Evolutionary conservation across 2,329 filamentous ascomycete species (phyloP).

Genomic region (Aspergillus sojae): DNA sequence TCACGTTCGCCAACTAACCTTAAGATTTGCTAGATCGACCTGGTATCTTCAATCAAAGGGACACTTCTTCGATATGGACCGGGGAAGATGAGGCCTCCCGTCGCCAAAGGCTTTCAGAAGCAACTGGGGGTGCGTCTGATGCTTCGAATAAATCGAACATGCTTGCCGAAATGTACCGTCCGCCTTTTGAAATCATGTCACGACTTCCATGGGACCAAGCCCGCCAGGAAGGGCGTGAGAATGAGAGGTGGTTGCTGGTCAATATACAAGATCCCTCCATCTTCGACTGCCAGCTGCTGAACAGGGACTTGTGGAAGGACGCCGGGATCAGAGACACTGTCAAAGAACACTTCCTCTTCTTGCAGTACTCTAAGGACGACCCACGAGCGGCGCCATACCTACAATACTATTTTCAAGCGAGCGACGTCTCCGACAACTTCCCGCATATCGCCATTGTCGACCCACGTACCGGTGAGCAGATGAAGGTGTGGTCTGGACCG

Average conservation of each 20-base stretch:
- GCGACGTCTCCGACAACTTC: conserved; percentile 85
- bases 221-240: conserved; percentile 79
- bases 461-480: conserved; percentile 91
- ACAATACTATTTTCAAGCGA: conserved; percentile 82
- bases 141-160: conserved; percentile 71
- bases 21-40: conserved; percentile 43
- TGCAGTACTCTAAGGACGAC: conserved; percentile 91
- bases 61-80: conserved; percentile 61
- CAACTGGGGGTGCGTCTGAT: conserved; percentile 68
- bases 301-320: conserved; percentile 96
- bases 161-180: conserved; percentile 88
- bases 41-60: conserved; percentile 71
- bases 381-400: conserved; percentile 77
- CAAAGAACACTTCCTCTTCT: conserved; percentile 89
- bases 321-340: conserved; percentile 75
- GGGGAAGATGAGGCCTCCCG: conserved; percentile 52
- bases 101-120: conserved; percentile 58
- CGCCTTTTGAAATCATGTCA: conserved; percentile 87
- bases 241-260: conserved; percentile 91
- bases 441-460: conserved; percentile 96
- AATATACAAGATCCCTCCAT: conserved; percentile 93
- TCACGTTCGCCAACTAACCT: conserved; percentile 12
- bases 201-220: conserved; percentile 80
- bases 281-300: conserved; percentile 92
- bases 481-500: conserved; percentile 90